phyloP scores from a whole-genome alignment of 352 stramenopile genomes.

The Bremia lactucae region DNA sequence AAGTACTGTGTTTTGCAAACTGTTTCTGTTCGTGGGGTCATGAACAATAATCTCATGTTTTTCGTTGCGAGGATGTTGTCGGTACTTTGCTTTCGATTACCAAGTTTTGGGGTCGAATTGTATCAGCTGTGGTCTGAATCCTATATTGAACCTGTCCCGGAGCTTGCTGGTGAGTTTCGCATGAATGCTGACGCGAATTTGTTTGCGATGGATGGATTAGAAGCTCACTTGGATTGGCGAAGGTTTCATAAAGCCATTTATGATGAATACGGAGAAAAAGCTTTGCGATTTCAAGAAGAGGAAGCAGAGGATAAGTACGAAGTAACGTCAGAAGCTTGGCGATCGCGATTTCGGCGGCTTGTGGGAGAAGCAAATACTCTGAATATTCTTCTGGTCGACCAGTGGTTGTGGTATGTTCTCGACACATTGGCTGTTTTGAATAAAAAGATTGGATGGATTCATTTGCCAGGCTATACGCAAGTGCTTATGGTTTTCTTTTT shows the following conservation, averaged over 20 bases:
- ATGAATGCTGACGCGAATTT: constrained; percentile 76
- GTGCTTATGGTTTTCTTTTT: constrained; percentile 85
- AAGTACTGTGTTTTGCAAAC: constrained; percentile 85
- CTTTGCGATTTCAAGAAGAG: constrained; percentile 76
- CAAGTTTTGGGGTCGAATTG: constrained; percentile 79
- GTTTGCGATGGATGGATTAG: constrained; percentile 83
- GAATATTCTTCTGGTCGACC: constrained; percentile 81
- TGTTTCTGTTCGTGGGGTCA: constrained; percentile 78
- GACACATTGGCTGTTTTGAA: constrained; percentile 84
- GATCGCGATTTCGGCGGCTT: constrained; percentile 67
- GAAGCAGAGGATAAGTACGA: constrained; percentile 87
- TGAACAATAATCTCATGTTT: constrained; percentile 90
- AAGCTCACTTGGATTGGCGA: constrained; percentile 83
- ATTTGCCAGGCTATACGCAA: constrained; percentile 78
- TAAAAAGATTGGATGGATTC: constrained; percentile 82
- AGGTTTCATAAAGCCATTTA: constrained; percentile 84
- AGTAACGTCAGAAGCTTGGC: constrained; percentile 75
- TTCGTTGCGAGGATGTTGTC: constrained; percentile 83
- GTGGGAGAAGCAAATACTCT: constrained; percentile 78
- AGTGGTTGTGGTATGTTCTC: constrained; percentile 86
- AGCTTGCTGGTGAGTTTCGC: constrained; percentile 68
- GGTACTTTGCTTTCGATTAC: constrained; percentile 76
- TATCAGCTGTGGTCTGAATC: constrained; percentile 84
- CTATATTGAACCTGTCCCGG: constrained; percentile 64
- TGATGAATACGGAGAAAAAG: constrained; percentile 81